These are phyloP conservation scores for Odontarrhena argentea DNA, from an alignment of 345 rosid species.

Conservation along the genomic window DNA sequence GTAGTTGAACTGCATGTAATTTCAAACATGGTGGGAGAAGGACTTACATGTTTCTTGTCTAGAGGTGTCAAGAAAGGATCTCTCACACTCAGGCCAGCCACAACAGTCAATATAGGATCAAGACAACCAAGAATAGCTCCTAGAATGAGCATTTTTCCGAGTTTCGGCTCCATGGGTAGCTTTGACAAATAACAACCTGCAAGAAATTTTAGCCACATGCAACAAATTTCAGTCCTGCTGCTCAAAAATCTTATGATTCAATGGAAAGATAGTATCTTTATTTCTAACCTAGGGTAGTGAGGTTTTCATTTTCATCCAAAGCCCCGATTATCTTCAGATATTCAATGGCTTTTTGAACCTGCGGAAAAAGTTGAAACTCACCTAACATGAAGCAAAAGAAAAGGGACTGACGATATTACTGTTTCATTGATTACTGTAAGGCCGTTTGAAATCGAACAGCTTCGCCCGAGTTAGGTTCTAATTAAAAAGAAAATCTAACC, in stretches of 20 bases:
- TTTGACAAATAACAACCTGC: conserved; percentile 77
- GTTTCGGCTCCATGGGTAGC: conserved; percentile 98
- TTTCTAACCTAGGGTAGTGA: conserved; percentile 69
- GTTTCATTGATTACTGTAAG: conserved; percentile 1
- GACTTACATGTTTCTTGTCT: conserved; percentile 93
- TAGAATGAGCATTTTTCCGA: conserved; percentile 88
- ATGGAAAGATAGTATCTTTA: conserved; percentile 7
- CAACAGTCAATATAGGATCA: conserved; percentile 83
- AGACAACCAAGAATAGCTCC: conserved; percentile 86
- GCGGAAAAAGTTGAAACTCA: conserved; percentile 25
- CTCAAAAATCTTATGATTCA: conserved; percentile 31
- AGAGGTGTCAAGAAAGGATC: conserved; percentile 90
- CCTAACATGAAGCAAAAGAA: conserved; percentile 20
- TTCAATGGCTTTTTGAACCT: conserved; percentile 94
- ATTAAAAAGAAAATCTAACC: background rate
- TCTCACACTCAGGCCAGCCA: conserved; percentile 88
- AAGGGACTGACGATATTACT: conserved; percentile 18
- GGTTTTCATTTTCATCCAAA: conserved; percentile 74
- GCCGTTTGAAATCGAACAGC: conserved; percentile 10
- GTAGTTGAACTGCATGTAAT: conserved; percentile 8
- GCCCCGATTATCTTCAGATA: conserved; percentile 88
- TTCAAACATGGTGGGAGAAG: conserved; percentile 37
- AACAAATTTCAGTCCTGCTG: conserved; percentile 23
- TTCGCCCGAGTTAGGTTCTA: conserved; percentile 18
- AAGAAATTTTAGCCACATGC: conserved; percentile 35